Evolutionary conservation across 2,329 filamentous ascomycete genomes (phyloP), one percentile per base, ranked within the genome.

Genomic region (Colletotrichum sp.): DNA sequence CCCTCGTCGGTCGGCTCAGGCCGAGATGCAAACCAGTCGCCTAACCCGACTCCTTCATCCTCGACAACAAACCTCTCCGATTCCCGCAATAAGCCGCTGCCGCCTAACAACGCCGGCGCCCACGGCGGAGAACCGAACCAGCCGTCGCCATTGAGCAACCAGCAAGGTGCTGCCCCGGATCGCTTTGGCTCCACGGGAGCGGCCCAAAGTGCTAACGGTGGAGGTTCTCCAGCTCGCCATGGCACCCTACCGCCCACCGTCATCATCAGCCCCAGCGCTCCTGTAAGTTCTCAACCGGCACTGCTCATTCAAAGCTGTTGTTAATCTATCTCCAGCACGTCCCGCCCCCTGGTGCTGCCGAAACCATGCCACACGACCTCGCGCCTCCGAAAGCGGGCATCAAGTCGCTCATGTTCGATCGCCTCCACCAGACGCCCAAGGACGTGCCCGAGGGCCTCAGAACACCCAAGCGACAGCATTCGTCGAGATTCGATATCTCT

Each of bases 351-450:
- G 97, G 97, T 79, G 94, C 96, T 73, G 94, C 96, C 78, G 97
- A 99, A 87, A 98, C 96, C 8, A 98, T 99, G 96, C 97, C 97
- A 68, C 95, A 97, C 82, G 97, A 99, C 83, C 93, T 99, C 75
- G 95, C 96, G 34, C 97, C 97, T 70, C 97, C 97, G 21, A 98
- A 98, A 86, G 93, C 95, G 58, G 95, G 95, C 70, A 92, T 94
- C 82, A 98, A 98, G 88, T 97, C 95, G 24, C 88, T 95, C 80
- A 92, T 97, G 81, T 97, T 96, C 85, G 95, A 97, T 84, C 92
- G 95, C 76, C 91, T 98, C 77, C 96, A 98, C 83, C 94, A 96
- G 75, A 98, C 96, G 3, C 97, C 97, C 67, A 98, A 98, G 85
- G 97, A 99, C 86, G 95, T 98, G 77, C 96, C 97, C 43, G 97